phyloP scores from a whole-genome alignment of 306 rosid species.

The Begonia fuchsioides region DNA sequence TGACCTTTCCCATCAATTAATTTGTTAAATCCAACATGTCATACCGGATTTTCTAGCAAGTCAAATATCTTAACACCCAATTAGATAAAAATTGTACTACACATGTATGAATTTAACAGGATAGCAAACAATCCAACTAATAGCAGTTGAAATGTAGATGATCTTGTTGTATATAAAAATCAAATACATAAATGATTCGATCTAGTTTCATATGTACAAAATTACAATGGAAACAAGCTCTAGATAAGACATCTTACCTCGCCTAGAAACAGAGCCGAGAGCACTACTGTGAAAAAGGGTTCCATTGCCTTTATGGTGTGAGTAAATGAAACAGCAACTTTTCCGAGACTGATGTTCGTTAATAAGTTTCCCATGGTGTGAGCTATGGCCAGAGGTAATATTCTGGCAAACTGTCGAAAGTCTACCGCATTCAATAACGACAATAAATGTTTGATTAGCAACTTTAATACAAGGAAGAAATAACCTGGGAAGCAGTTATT shows the following conservation, averaged over 20 bases:
- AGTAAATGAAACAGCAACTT: constrained; percentile 89
- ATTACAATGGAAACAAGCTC: not conserved
- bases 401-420: constrained; percentile 42
- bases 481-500: constrained; percentile 57
- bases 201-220: no score
- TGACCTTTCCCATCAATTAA: no score
- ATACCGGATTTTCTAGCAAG: no score
- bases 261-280: constrained; percentile 84
- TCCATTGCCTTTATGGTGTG: constrained; percentile 92
- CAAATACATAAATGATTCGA: no score
- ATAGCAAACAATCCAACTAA: no score
- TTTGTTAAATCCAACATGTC: no score
- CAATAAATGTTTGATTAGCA: not conserved
- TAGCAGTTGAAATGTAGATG: no score
- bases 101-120: no score
- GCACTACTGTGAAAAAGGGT: constrained; percentile 83
- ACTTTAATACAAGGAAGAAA: not conserved
- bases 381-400: constrained; percentile 66
- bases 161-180: no score
- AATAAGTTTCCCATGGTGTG: constrained; percentile 84
- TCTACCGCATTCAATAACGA: not conserved
- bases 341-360: constrained; percentile 94
- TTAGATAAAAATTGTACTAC: no score
- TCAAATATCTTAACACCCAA: no score
- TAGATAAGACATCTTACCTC: constrained; percentile 34